Evolutionary conservation across 1,284 basidiomycete species (phyloP).

Genomic region (Blastosporella zonata): DNA sequence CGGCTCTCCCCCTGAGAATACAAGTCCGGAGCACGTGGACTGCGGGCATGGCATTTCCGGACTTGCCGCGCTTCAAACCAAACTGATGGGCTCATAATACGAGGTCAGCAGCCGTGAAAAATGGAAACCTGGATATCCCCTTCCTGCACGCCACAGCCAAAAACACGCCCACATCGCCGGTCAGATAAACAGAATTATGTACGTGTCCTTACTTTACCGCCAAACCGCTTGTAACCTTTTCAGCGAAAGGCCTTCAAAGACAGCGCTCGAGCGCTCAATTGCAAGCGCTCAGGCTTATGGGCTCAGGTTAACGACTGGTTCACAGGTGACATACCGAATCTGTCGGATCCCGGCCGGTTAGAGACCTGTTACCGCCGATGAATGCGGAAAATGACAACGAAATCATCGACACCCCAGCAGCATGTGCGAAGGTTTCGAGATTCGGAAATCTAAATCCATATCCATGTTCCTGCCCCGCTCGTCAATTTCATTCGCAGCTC

Average conservation of each 20-base stretch:
- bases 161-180: slow-evolving; percentile 4
- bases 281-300: not conserved
- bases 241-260: not conserved
- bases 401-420: slow-evolving; percentile 15
- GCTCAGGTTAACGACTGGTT: not conserved
- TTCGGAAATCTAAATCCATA: slow-evolving; percentile 27
- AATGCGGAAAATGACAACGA: slow-evolving; percentile 38
- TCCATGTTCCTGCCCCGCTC: slow-evolving; percentile 26
- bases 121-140: slow-evolving; percentile 17
- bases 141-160: slow-evolving; percentile 17
- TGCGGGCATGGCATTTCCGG: slow-evolving; percentile 13
- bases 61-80: slow-evolving; percentile 17
- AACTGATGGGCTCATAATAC: slow-evolving; percentile 11
- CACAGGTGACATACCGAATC: slow-evolving; percentile 24
- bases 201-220: not conserved
- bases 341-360: slow-evolving; percentile 36
- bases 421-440: slow-evolving; percentile 23
- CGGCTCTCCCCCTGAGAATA: not conserved
- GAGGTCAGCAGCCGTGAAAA: slow-evolving; percentile 19
- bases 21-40: slow-evolving; percentile 10
- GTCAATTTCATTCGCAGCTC: slow-evolving; percentile 19
- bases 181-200: not conserved
- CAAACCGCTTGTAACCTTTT: not conserved
- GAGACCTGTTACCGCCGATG: slow-evolving; percentile 33
- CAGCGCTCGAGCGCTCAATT: too few species aligned